These are phyloP conservation scores for Aspergillus sparsus DNA, from an alignment of 495 filamentous ascomycete genomes.

Conservation along the genomic window DNA sequence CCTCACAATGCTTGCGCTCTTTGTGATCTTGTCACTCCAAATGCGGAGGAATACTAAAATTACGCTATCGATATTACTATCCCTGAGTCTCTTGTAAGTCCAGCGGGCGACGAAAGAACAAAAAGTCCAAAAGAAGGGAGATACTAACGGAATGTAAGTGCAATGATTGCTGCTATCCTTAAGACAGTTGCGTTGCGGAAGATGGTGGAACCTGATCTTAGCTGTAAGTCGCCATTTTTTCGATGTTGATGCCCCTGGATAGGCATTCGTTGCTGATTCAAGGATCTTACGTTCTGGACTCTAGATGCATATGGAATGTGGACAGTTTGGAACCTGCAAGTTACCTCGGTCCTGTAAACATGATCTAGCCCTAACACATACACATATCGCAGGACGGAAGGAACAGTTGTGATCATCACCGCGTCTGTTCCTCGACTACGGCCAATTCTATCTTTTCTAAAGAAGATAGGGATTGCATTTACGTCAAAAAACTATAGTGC, in stretches of 20 bases:
- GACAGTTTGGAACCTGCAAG: background rate
- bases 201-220: background rate
- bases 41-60: background rate
- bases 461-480: background rate
- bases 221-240: background rate
- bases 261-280: background rate
- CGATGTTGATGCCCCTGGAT: background rate
- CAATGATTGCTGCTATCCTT: background rate
- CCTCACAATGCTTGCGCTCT: background rate
- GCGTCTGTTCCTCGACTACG: background rate
- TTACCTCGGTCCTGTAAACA: background rate
- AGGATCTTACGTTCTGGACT: background rate
- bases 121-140: background rate
- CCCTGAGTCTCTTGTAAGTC: background rate
- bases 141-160: background rate
- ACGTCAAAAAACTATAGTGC: background rate
- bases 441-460: background rate
- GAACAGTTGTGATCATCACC: background rate
- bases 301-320: conserved; percentile 1
- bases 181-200: background rate
- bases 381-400: background rate
- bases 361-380: background rate
- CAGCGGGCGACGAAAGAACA: background rate
- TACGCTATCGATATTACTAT: background rate
- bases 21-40: background rate